Evolutionary conservation across 2,329 filamentous ascomycete genomes (phyloP).

Genomic region (Diaporthe caulivora): DNA sequence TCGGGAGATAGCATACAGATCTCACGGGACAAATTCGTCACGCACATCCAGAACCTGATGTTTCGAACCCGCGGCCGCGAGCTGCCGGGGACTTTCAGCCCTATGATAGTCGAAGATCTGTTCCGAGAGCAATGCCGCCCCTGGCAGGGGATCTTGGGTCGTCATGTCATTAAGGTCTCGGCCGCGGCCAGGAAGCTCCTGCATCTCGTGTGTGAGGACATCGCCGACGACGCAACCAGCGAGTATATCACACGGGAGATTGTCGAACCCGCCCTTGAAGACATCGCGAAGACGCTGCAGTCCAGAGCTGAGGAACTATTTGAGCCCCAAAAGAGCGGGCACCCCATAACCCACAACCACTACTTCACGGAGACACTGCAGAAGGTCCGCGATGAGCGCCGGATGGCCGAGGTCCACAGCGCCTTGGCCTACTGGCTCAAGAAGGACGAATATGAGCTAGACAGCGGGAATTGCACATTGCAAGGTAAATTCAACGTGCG

Average conservation of each 20-base stretch:
- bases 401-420: neutral
- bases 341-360: conserved; percentile 68
- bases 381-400: conserved; percentile 43
- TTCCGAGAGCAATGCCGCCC: conserved; percentile 34
- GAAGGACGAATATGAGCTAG: neutral
- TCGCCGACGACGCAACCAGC: neutral
- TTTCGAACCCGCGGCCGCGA: conserved; percentile 32
- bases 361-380: conserved; percentile 57
- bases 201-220: neutral
- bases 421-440: neutral
- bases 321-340: conserved; percentile 49
- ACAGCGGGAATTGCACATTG: neutral
- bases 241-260: neutral
- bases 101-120: conserved; percentile 25
- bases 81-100: conserved; percentile 28
- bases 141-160: conserved; percentile 1
- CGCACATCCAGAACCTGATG: conserved; percentile 18
- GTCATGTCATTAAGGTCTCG: conserved; percentile 9
- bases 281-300: conserved; percentile 45
- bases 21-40: conserved; percentile 16
- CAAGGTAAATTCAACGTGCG: conserved; percentile 9
- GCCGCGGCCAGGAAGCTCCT: conserved; percentile 14
- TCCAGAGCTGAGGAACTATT: conserved; percentile 56
- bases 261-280: conserved; percentile 43
- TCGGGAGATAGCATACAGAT: neutral